phyloP scores from a whole-genome alignment of 306 rosid genomes.

The Cucurbita argyrosperma region DNA sequence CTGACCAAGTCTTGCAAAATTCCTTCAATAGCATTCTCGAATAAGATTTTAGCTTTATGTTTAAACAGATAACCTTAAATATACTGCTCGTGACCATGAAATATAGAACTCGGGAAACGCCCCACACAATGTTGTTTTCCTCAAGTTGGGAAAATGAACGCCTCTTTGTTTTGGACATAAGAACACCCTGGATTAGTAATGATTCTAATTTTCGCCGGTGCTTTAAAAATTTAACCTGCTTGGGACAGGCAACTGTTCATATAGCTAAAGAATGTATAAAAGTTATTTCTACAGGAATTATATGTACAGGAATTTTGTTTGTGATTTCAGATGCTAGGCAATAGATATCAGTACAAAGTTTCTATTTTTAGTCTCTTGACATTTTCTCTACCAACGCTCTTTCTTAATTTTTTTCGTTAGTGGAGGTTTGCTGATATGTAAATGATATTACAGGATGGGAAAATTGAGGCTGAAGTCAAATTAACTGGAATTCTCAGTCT shows the following conservation, averaged over 20 bases:
- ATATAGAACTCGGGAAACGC: not conserved
- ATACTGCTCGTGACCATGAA: not conserved
- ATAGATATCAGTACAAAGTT: not conserved
- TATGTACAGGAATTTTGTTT: not conserved
- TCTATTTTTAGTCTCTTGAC: not conserved
- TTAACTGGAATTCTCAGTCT: slow-evolving; percentile 74
- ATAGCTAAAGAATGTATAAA: not conserved
- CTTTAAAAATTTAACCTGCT: not conserved
- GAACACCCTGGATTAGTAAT: not conserved
- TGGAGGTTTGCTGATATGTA: slow-evolving; percentile 9
- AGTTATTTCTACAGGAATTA: not conserved
- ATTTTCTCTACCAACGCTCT: not conserved
- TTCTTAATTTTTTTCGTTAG: not conserved
- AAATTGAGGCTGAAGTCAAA: slow-evolving; percentile 85
- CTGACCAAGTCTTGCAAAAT: not conserved
- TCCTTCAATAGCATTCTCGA: not conserved
- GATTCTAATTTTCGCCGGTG: not conserved
- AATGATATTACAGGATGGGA: slow-evolving; percentile 53
- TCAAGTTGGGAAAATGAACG: not conserved
- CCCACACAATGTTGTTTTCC: not conserved
- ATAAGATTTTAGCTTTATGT: not conserved
- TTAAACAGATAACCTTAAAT: not conserved
- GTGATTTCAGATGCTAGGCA: not conserved
- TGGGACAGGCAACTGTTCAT: not conserved
- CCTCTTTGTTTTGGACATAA: not conserved